Conservation (phyloP, 164 flowering plant genomes). For the Cinnamomum micranthum region DNA sequence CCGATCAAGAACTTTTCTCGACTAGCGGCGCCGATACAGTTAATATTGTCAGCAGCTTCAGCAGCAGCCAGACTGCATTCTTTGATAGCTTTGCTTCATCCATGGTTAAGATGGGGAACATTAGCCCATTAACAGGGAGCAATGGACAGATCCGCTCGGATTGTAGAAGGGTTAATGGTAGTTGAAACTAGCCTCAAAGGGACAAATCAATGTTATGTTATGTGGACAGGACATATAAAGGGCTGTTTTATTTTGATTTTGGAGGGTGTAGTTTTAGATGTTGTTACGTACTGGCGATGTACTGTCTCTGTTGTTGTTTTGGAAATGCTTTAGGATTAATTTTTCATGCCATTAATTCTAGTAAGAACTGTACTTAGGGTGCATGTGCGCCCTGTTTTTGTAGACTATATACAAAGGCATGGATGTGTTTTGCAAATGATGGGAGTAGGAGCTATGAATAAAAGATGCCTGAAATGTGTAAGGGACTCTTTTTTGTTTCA, state of each 20-base stretch:
- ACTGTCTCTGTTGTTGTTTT: too few species aligned
- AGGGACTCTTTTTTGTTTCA: too few species aligned
- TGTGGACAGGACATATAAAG: not conserved
- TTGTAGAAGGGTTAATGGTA: conserved; percentile 12
- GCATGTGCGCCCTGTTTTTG: too few species aligned
- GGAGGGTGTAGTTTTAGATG: too few species aligned
- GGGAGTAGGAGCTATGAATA: not conserved
- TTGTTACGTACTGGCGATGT: too few species aligned
- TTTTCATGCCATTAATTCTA: too few species aligned
- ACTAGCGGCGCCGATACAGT: conserved; percentile 11
- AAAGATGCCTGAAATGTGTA: not conserved
- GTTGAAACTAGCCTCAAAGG: not conserved
- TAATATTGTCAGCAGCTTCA: conserved; percentile 14
- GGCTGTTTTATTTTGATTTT: not conserved
- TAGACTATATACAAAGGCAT: too few species aligned
- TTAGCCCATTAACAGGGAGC: conserved; percentile 18
- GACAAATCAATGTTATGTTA: not conserved
- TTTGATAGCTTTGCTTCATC: conserved; percentile 17
- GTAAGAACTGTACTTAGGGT: too few species aligned
- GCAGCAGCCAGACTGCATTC: conserved; percentile 13
- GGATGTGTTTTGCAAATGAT: not conserved
- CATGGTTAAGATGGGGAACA: conserved; percentile 22
- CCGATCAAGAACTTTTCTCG: conserved; percentile 19
- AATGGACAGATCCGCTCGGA: conserved; percentile 16
- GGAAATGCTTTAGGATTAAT: too few species aligned